phyloP scores from a whole-genome alignment of 2,329 filamentous ascomycete genomes.

The Pseudomassariella vexata region DNA sequence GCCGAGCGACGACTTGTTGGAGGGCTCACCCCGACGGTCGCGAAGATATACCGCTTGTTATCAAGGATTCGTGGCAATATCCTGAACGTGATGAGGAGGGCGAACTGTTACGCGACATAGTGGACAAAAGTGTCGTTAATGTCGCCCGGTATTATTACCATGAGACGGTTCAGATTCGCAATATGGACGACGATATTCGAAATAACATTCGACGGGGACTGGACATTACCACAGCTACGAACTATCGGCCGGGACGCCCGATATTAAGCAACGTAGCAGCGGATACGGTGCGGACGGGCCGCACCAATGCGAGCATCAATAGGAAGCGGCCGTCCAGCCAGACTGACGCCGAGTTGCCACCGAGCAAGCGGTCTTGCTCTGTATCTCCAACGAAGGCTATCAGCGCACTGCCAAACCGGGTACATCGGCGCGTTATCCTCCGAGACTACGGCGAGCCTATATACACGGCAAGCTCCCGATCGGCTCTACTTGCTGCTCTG shows the following conservation, averaged over 20 bases:
- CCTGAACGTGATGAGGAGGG: constrained; percentile 34
- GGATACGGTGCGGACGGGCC: too few relatives aligned
- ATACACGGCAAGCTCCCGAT: constrained; percentile 27
- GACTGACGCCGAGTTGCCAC: too few relatives aligned
- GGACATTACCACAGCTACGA: constrained; percentile 23
- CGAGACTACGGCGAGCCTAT: constrained; percentile 30
- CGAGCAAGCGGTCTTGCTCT: too few relatives aligned
- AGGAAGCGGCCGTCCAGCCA: too few relatives aligned
- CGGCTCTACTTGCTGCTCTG: constrained; percentile 24
- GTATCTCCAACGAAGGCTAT: too few relatives aligned
- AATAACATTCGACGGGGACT: constrained; percentile 24
- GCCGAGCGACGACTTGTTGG: constrained; percentile 34
- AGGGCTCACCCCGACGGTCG: constrained; percentile 28
- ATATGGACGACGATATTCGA: constrained; percentile 26
- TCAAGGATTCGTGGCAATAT: constrained; percentile 41
- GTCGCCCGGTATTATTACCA: constrained; percentile 33
- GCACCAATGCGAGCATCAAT: too few relatives aligned
- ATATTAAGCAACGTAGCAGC: too few relatives aligned
- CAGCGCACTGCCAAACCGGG: constrained; percentile 21
- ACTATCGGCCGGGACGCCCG: constrained; percentile 18
- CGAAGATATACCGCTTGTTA: constrained; percentile 27
- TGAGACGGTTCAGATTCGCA: constrained; percentile 29
- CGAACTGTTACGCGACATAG: constrained; percentile 29
- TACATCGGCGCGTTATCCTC: constrained; percentile 32
- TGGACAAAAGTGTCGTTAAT: constrained; percentile 23